phyloP scores from a whole-genome alignment of 2,329 filamentous ascomycete genomes.

The Aspergillus versicolor region DNA sequence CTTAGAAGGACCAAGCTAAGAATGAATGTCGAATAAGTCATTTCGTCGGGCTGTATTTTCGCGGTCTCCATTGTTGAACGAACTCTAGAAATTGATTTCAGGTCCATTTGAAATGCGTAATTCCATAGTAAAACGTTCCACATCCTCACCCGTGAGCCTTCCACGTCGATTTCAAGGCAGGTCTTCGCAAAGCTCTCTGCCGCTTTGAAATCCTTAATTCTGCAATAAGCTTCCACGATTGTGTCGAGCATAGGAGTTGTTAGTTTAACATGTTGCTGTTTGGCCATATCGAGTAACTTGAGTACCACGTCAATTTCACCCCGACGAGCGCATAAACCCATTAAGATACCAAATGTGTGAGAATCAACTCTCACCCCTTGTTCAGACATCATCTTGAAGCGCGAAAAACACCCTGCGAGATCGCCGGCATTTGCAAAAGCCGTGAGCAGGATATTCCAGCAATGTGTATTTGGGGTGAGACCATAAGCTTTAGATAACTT shows the following conservation, averaged over 20 bases:
- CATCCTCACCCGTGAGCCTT: constrained; percentile 59
- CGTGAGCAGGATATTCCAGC: constrained; percentile 77
- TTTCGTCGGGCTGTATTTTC: constrained; percentile 52
- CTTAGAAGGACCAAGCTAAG: constrained; percentile 53
- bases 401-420: constrained; percentile 62
- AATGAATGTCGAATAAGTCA: constrained; percentile 64
- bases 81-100: constrained; percentile 53
- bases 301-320: constrained; percentile 72
- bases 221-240: constrained; percentile 67
- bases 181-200: constrained; percentile 61
- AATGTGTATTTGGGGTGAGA: constrained; percentile 56
- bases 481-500: constrained; percentile 58
- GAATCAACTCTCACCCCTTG: constrained; percentile 54
- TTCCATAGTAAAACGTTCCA: constrained; percentile 78
- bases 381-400: constrained; percentile 62
- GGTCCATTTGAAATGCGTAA: constrained; percentile 63
- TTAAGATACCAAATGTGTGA: constrained; percentile 69
- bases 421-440: constrained; percentile 67
- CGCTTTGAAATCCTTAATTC: constrained; percentile 53
- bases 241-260: constrained; percentile 61
- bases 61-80: constrained; percentile 56
- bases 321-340: constrained; percentile 67
- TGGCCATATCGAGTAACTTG: constrained; percentile 64
- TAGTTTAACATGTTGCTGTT: constrained; percentile 51
- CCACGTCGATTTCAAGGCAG: constrained; percentile 52